Conservation (phyloP, 352 stramenopile genomes). For the Phytophthora ohioensis region DNA sequence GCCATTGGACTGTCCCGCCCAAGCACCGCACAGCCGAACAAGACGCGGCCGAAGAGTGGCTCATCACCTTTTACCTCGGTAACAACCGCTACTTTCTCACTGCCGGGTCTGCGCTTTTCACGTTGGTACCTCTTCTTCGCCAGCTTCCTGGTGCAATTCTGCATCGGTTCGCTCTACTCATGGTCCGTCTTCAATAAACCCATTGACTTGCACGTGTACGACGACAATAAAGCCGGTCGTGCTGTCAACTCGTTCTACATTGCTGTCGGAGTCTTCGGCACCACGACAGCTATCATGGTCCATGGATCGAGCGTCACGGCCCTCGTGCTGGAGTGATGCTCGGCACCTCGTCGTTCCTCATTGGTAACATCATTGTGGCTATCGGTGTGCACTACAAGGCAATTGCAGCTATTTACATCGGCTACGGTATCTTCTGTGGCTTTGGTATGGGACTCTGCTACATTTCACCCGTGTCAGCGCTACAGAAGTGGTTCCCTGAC, state of each 20-base stretch:
- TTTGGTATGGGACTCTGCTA: constrained; percentile 75
- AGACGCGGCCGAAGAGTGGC: constrained; percentile 59
- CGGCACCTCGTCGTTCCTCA: constrained; percentile 54
- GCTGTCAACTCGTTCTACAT: constrained; percentile 75
- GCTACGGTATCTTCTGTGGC: constrained; percentile 66
- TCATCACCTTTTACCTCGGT: constrained; percentile 59
- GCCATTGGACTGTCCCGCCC: constrained; percentile 62
- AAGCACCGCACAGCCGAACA: constrained; percentile 53
- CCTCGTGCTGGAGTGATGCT: constrained; percentile 53
- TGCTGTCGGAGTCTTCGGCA: constrained; percentile 64
- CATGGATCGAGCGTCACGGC: constrained; percentile 67
- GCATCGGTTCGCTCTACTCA: constrained; percentile 71
- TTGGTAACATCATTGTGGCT: constrained; percentile 56
- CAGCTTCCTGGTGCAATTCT: constrained; percentile 68
- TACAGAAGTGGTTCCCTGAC: constrained; percentile 80
- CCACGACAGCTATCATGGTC: constrained; percentile 62
- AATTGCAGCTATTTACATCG: constrained; percentile 62
- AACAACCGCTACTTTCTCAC: constrained; percentile 59
- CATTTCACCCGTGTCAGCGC: constrained; percentile 69
- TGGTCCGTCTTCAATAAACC: constrained; percentile 78
- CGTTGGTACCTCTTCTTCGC: constrained; percentile 71
- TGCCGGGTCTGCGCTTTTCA: constrained; percentile 47
- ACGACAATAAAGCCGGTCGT: constrained; percentile 42
- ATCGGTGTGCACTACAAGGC: constrained; percentile 58
- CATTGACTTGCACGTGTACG: constrained; percentile 57